phyloP scores from a whole-genome alignment of 1,284 basidiomycete species.

The Trichosporon ovoides region DNA sequence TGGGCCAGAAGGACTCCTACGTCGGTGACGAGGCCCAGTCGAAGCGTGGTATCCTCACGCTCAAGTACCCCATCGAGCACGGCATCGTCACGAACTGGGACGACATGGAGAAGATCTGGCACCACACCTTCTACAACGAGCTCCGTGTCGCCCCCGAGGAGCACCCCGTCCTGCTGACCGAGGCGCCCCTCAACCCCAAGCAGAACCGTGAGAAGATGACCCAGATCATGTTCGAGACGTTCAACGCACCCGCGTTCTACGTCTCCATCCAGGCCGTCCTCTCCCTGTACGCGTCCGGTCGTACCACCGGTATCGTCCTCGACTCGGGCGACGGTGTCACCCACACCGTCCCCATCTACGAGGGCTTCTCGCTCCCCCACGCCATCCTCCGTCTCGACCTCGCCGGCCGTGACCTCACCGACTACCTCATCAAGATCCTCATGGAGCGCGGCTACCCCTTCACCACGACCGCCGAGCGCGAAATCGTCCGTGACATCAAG shows the following conservation, averaged over 20 bases:
- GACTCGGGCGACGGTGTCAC: conserved; percentile 93
- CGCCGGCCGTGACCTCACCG: conserved; percentile 90
- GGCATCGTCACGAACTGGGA: conserved; percentile 93
- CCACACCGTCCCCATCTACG: conserved; percentile 91
- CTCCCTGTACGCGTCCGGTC: conserved; percentile 86
- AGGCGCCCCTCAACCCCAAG: conserved; percentile 93
- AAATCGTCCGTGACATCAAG: conserved; percentile 97
- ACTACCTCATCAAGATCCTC: conserved; percentile 86
- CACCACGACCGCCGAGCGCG: conserved; percentile 88
- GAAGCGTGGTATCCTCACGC: conserved; percentile 89
- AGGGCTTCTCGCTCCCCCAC: conserved; percentile 91
- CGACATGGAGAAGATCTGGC: conserved; percentile 94
- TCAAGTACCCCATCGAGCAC: conserved; percentile 72
- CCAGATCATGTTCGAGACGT: conserved; percentile 96
- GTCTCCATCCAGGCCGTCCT: conserved; percentile 89
- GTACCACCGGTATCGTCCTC: conserved; percentile 85
- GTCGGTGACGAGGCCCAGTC: conserved; percentile 90
- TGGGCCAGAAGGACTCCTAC: conserved; percentile 82
- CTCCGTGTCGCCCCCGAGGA: conserved; percentile 72
- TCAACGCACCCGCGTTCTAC: conserved; percentile 91
- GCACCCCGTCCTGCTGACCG: conserved; percentile 88
- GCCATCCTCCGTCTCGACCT: conserved; percentile 92
- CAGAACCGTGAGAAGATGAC: conserved; percentile 95
- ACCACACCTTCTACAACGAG: conserved; percentile 85
- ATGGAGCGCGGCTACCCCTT: conserved; percentile 92